Evolutionary conservation across 2,329 filamentous ascomycete species (phyloP).

Genomic region (Ophiostoma perfectum): DNA sequence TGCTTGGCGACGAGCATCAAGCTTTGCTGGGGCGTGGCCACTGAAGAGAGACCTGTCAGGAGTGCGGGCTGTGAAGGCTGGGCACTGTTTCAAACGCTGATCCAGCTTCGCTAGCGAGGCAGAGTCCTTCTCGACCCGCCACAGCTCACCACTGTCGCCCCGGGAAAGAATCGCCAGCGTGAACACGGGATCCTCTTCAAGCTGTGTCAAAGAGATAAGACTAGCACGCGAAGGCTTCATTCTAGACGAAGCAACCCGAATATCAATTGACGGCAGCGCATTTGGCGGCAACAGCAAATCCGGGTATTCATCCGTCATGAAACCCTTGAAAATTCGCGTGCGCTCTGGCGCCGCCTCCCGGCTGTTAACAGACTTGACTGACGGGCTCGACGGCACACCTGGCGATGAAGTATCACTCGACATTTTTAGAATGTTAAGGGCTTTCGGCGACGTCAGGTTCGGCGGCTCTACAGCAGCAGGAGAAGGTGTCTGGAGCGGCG

Average conservation of each 20-base stretch:
- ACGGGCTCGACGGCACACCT: slow-evolving; percentile 27
- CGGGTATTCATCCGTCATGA: slow-evolving; percentile 81
- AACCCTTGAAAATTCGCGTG: slow-evolving; percentile 61
- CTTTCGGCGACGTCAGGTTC: slow-evolving; percentile 38
- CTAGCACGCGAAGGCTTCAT: slow-evolving; percentile 87
- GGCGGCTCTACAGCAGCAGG: slow-evolving; percentile 30
- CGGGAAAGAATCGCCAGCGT: slow-evolving; percentile 80
- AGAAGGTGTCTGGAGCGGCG: slow-evolving; percentile 54
- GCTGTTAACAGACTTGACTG: slow-evolving; percentile 27
- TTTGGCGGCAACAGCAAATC: slow-evolving; percentile 82
- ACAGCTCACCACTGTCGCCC: slow-evolving; percentile 70
- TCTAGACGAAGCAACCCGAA: slow-evolving; percentile 88
- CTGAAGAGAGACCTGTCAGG: slow-evolving; percentile 84
- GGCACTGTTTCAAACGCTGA: slow-evolving; percentile 67
- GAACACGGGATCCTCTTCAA: slow-evolving; percentile 91
- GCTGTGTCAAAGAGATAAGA: slow-evolving; percentile 68
- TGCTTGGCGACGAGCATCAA: slow-evolving; percentile 77
- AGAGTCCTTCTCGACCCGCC: slow-evolving; percentile 91
- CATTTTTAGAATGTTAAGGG: slow-evolving; percentile 36
- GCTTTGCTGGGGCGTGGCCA: slow-evolving; percentile 86
- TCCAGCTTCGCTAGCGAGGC: slow-evolving; percentile 76
- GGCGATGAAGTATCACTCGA: slow-evolving; percentile 26
- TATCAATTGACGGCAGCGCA: slow-evolving; percentile 75
- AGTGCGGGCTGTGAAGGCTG: slow-evolving; percentile 66
- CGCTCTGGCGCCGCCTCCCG: slow-evolving; percentile 40